These are phyloP conservation scores for Actinomortierella ambigua DNA, from an alignment of 371 early-diverging fungal species.

Conservation along the genomic window DNA sequence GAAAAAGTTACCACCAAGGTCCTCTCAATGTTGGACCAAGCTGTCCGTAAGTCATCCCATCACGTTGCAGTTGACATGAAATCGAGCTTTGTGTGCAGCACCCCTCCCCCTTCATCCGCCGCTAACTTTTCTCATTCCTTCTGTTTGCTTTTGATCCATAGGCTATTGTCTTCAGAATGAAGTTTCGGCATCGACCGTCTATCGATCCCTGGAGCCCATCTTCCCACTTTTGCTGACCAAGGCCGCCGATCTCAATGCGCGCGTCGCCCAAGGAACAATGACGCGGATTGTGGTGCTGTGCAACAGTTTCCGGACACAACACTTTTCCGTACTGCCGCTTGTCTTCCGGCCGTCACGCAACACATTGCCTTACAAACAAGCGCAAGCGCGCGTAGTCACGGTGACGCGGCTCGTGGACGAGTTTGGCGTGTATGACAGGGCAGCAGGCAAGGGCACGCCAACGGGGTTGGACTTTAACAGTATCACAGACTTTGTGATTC, in stretches of 20 bases:
- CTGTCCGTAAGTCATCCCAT: slow-evolving; percentile 53
- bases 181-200: slow-evolving; percentile 42
- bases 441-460: slow-evolving; percentile 35
- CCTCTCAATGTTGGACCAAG: slow-evolving; percentile 59
- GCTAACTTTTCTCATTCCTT: background rate
- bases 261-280: slow-evolving; percentile 56
- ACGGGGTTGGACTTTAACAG: slow-evolving; percentile 44
- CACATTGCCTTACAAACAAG: slow-evolving; percentile 33
- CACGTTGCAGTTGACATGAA: no score
- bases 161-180: slow-evolving; percentile 49
- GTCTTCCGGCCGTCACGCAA: slow-evolving; percentile 49
- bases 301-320: slow-evolving; percentile 53
- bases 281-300: slow-evolving; percentile 59
- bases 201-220: slow-evolving; percentile 54
- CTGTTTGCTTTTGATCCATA: slow-evolving; percentile 15
- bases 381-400: slow-evolving; percentile 55
- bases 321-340: slow-evolving; percentile 58
- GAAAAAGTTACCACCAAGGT: slow-evolving; percentile 60
- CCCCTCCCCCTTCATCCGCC: no score
- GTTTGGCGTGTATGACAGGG: slow-evolving; percentile 50
- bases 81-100: no score
- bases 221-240: slow-evolving; percentile 62
- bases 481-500: slow-evolving; percentile 63
- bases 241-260: slow-evolving; percentile 64
- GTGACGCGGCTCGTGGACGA: slow-evolving; percentile 55